Base-by-base conservation (phyloP, 805 yeast genomes). In the Teunomyces panamensis region DNA sequence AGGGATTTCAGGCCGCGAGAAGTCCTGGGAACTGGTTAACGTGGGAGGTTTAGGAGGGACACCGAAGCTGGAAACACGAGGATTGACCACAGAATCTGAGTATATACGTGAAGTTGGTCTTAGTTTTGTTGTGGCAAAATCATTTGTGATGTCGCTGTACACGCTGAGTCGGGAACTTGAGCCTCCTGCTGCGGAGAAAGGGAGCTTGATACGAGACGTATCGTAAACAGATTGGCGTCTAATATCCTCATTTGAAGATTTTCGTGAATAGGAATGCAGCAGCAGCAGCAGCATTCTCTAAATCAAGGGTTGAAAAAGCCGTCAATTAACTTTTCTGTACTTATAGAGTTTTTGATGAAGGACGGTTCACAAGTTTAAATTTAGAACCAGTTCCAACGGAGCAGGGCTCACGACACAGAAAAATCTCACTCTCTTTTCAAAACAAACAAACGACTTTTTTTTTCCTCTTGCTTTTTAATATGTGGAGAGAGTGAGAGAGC, bases 61-160 rank as follows among this genome's bases (percentile, higher is more conserved):
- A 1, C 28, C 32, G 13, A 29, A 17, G n/a, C 39, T 30, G 16
- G 39, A 16, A 11, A 36, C 17, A 9, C 51, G 41, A 4, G 49
- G 11, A 34, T 58, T 53, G 14, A 64, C 50, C 5, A 55, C 56
- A 4, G 64, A 59, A 42, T 64, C 68, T 1, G 67, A 62, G 10
- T 39, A 39, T 13, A 49, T 47, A 10, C 56, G 32, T 20, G 37
- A 24, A 4, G 35, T 24, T 11, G 41, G 41, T n/a, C 41, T 26
- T 11, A 42, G 4, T 16, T 20, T 30, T 20, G 33, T 14, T 29
- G 33, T 39, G 30, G 29, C 5, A 4, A 20, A 42, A 39, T 26
- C 42, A 29, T 39, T 20, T 20, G 24, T 43, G 14, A 30, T 24
- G 36, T 45, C 49, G 29, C 46, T 45, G 47, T 46, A 45, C 4